Percentiles rank a stretch among this genome's conserved stretches.
phyloP scores from a whole-genome alignment of 2,329 filamentous ascomycete species.

The Aureobasidium sp. region DNA sequence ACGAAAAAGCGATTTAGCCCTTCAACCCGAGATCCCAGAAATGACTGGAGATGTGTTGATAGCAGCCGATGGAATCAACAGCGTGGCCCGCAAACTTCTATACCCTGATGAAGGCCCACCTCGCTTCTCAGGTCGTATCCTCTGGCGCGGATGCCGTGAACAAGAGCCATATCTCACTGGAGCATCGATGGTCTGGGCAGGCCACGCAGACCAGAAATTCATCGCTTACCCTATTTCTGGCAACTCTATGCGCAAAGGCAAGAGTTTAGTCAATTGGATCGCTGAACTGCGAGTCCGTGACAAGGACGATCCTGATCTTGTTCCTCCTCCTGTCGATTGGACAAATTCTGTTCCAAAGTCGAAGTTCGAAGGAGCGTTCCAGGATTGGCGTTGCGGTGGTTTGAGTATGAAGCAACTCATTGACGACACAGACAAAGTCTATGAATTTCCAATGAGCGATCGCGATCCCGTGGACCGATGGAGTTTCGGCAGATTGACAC shows the following conservation, averaged over 20 bases:
- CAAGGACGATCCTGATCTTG: slow-evolving; percentile 34
- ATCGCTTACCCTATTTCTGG: slow-evolving; percentile 39
- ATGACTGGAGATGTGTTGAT: slow-evolving; percentile 30
- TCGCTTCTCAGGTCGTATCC: slow-evolving; percentile 37
- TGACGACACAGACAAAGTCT: slow-evolving; percentile 33
- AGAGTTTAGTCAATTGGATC: slow-evolving; percentile 39
- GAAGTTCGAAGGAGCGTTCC: slow-evolving; percentile 32
- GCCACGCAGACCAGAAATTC: slow-evolving; percentile 40
- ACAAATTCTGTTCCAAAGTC: slow-evolving; percentile 33
- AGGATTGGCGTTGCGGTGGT: slow-evolving; percentile 34
- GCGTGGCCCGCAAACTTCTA: slow-evolving; percentile 30
- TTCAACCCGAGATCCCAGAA: slow-evolving; percentile 22
- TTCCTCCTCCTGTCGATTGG: slow-evolving; percentile 38
- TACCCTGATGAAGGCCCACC: slow-evolving; percentile 38
- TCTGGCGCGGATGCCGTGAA: slow-evolving; percentile 38
- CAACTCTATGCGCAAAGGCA: slow-evolving; percentile 27
- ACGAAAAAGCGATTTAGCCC: slow-evolving; percentile 18
- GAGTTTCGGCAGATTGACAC: slow-evolving; percentile 29
- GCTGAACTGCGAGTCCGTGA: slow-evolving; percentile 35
- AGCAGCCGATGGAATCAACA: slow-evolving; percentile 39
- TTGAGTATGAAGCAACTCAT: slow-evolving; percentile 36
- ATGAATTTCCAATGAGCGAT: slow-evolving; percentile 41
- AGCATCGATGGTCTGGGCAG: slow-evolving; percentile 38
- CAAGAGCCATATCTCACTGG: slow-evolving; percentile 33
- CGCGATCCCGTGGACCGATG: slow-evolving; percentile 32